Percentiles rank a stretch among this genome's conserved stretches.
These are phyloP conservation scores for Collybia nuda DNA, from an alignment of 768 basidiomycete species.

Conservation along the genomic window DNA sequence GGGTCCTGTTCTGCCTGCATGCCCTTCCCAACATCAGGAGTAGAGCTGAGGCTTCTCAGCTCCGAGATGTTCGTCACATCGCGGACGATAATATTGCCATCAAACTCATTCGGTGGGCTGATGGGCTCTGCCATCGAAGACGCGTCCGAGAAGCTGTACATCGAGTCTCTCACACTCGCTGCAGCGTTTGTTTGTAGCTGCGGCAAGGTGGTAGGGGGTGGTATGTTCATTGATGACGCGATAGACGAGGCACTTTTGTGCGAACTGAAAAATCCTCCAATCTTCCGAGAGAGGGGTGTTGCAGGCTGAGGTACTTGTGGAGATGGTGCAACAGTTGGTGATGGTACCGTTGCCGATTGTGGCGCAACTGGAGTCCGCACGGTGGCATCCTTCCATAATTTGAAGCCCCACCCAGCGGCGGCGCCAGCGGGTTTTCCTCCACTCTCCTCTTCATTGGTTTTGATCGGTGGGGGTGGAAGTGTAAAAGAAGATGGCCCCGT, in stretches of 20 bases:
- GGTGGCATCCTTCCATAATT: conserved; percentile 58
- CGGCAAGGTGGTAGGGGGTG: conserved; percentile 19
- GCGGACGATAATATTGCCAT: conserved; percentile 25
- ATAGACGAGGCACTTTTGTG: conserved; percentile 49
- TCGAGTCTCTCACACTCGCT: conserved; percentile 34
- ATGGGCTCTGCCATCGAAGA: conserved; percentile 61
- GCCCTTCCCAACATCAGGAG: conserved; percentile 15
- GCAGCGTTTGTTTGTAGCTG: conserved; percentile 32
- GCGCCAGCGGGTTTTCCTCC: conserved; percentile 25
- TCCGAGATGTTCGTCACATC: conserved; percentile 29
- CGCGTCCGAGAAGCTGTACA: conserved; percentile 55
- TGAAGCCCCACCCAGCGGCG: conserved; percentile 63
- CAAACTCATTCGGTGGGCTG: conserved; percentile 47
- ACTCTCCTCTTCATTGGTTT: conserved; percentile 37
- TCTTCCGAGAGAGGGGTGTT: conserved; percentile 58
- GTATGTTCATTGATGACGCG: conserved; percentile 16
- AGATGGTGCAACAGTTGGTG: conserved; percentile 22
- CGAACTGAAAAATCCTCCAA: conserved; percentile 71
- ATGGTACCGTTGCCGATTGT: conserved; percentile 25
- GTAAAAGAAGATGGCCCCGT: conserved; percentile 26
- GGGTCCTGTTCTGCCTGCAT: conserved; percentile 4
- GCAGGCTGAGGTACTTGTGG: conserved; percentile 29
- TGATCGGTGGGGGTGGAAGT: conserved; percentile 40
- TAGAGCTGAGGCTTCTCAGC: conserved; percentile 11
- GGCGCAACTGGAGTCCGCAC: conserved; percentile 20